phyloP scores from a whole-genome alignment of 1,284 basidiomycete species.

The Sparassis latifolia region DNA sequence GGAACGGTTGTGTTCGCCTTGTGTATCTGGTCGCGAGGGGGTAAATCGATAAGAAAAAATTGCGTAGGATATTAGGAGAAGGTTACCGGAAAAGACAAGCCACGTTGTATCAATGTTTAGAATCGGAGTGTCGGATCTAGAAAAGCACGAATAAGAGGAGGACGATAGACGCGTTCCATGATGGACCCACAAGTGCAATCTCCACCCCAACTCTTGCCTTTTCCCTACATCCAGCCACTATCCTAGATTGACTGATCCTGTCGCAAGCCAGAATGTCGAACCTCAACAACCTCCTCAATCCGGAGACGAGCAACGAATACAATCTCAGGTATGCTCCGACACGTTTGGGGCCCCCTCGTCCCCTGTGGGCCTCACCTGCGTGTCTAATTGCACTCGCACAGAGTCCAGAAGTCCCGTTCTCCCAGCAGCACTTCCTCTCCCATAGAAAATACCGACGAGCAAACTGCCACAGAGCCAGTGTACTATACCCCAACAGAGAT shows the following conservation, averaged over 20 bases:
- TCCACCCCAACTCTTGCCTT: slow-evolving; percentile 25
- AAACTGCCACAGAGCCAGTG: slow-evolving; percentile 5
- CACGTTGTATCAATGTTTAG: slow-evolving; percentile 10
- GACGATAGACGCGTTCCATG: slow-evolving; percentile 24
- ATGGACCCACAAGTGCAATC: slow-evolving; percentile 32
- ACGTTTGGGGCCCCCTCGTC: slow-evolving; percentile 1
- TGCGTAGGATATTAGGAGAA: too few relatives aligned
- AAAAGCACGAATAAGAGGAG: slow-evolving; percentile 6
- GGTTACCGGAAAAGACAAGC: too few relatives aligned
- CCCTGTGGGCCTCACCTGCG: slow-evolving; percentile 6
- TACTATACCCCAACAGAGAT: slow-evolving; percentile 21
- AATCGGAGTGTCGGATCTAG: slow-evolving; percentile 23
- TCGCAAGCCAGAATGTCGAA: slow-evolving; percentile 20
- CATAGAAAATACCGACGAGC: slow-evolving; percentile 11
- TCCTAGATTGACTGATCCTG: neutral
- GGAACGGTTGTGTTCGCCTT: too few relatives aligned
- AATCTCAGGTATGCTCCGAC: slow-evolving; percentile 20
- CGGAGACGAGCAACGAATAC: slow-evolving; percentile 21
- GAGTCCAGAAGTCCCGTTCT: slow-evolving; percentile 14
- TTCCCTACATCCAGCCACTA: slow-evolving; percentile 20
- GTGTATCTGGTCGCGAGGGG: too few relatives aligned
- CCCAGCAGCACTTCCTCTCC: slow-evolving; percentile 15
- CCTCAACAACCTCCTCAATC: slow-evolving; percentile 31
- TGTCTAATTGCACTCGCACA: slow-evolving; percentile 6
- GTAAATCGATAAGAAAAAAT: too few relatives aligned